These are phyloP conservation scores for Aspergillus carlsbadensis DNA, from an alignment of 495 filamentous ascomycete species.

Conservation along the genomic window DNA sequence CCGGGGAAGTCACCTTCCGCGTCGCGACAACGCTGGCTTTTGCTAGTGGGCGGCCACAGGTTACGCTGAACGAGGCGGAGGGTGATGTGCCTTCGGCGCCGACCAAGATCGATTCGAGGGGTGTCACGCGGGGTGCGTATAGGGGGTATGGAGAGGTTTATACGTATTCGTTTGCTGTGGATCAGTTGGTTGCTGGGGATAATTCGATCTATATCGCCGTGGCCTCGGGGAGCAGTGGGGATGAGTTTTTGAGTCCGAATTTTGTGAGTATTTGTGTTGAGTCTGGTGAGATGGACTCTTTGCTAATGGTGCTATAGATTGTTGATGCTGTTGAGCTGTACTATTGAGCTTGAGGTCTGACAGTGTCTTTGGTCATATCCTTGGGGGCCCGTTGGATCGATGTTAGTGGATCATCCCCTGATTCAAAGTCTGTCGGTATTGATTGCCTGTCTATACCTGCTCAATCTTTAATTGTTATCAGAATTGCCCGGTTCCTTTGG, in stretches of 20 bases:
- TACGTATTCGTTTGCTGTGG: constrained; percentile 1
- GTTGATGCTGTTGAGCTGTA: too few species aligned
- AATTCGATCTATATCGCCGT: constrained; percentile 1
- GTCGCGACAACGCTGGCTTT: constrained; percentile 7
- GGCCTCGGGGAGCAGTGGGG: constrained; percentile 9
- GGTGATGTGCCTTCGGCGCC: background rate
- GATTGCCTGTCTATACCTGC: too few species aligned
- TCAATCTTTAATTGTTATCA: too few species aligned
- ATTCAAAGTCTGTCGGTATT: too few species aligned
- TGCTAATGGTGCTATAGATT: background rate
- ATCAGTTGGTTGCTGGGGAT: background rate
- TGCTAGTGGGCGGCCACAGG: constrained; percentile 7
- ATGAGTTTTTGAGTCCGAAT: constrained; percentile 9
- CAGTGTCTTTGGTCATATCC: too few species aligned
- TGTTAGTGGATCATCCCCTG: too few species aligned
- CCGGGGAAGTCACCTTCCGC: background rate
- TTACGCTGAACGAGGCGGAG: constrained; percentile 1
- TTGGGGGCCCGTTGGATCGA: too few species aligned
- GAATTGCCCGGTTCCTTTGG: too few species aligned
- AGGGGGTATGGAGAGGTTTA: constrained; percentile 10
- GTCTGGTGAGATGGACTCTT: background rate
- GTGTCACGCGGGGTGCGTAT: constrained; percentile 10
- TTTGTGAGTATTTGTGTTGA: background rate
- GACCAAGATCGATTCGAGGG: background rate
- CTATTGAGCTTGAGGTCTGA: too few species aligned